Evolutionary conservation across 805 yeast species (phyloP).

Genomic region (Grigorovia yakushimaensis): DNA sequence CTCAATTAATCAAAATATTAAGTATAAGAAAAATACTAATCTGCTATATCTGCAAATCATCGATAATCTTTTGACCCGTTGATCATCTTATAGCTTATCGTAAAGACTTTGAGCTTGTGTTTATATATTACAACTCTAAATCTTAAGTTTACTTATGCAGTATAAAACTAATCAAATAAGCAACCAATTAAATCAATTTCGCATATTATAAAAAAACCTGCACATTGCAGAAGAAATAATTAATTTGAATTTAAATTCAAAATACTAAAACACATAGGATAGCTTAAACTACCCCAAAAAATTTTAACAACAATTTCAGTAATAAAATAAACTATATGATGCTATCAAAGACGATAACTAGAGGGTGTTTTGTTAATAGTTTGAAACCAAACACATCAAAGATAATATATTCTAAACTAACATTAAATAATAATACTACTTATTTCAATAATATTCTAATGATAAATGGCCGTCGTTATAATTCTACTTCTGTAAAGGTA

Average conservation of each 20-base stretch:
- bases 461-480: conserved; percentile 18
- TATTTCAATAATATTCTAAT: background rate
- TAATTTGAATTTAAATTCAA: background rate
- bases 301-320: background rate
- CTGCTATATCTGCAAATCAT: no score
- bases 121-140: no score
- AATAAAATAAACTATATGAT: no score
- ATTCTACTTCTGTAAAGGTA: conserved; percentile 60
- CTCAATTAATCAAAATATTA: no score
- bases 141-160: no score
- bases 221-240: background rate
- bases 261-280: background rate
- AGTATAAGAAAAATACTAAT: no score
- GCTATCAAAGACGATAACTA: background rate
- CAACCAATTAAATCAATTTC: background rate
- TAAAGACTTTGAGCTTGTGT: no score
- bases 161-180: no score
- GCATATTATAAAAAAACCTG: background rate
- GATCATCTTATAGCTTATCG: no score
- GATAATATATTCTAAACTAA: background rate
- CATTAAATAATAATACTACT: background rate
- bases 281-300: background rate
- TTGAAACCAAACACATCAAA: background rate
- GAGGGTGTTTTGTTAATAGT: background rate
- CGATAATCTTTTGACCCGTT: no score